Evolutionary conservation across 1,139 yeast genomes (phyloP).

Genomic region (Yamadazyma jaroonii): DNA sequence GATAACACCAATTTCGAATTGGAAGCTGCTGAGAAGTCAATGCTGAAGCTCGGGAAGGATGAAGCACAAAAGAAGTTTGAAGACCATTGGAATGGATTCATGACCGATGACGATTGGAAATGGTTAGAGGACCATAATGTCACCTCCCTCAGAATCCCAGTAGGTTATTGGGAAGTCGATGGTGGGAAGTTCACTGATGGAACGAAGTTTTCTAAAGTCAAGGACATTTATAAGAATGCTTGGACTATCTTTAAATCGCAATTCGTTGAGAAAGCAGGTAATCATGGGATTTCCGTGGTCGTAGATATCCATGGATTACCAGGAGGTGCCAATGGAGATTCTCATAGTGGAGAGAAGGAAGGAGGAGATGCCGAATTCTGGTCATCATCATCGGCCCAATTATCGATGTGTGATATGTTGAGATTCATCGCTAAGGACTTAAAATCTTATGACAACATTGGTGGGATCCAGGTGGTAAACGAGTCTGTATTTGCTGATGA

Average conservation of each 20-base stretch:
- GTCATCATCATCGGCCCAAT: constrained; percentile 44
- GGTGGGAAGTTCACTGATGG: constrained; percentile 57
- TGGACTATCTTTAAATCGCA: constrained; percentile 59
- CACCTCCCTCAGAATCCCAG: constrained; percentile 77
- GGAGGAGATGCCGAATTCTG: constrained; percentile 62
- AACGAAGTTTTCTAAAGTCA: constrained; percentile 58
- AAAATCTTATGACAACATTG: constrained; percentile 57
- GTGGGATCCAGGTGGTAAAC: constrained; percentile 82
- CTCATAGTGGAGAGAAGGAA: constrained; percentile 73
- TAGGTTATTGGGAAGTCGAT: constrained; percentile 86
- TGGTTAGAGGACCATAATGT: constrained; percentile 68
- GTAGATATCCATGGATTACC: constrained; percentile 90
- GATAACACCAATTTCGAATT: constrained; percentile 61
- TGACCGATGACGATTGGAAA: constrained; percentile 71
- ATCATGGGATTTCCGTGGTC: constrained; percentile 64
- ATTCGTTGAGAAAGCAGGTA: constrained; percentile 53
- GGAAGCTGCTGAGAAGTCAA: constrained; percentile 59
- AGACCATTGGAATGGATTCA: constrained; percentile 66
- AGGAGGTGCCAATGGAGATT: constrained; percentile 83
- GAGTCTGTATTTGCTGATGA: constrained; percentile 68
- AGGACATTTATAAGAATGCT: constrained; percentile 60
- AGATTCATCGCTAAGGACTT: constrained; percentile 65
- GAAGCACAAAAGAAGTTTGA: constrained; percentile 58
- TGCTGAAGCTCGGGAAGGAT: constrained; percentile 49
- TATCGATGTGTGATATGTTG: constrained; percentile 49